Evolutionary conservation across 75 land plant genomes (phyloP), one percentile per base, ranked within the genome.

Genomic region (Selaginella tamariscina): DNA sequence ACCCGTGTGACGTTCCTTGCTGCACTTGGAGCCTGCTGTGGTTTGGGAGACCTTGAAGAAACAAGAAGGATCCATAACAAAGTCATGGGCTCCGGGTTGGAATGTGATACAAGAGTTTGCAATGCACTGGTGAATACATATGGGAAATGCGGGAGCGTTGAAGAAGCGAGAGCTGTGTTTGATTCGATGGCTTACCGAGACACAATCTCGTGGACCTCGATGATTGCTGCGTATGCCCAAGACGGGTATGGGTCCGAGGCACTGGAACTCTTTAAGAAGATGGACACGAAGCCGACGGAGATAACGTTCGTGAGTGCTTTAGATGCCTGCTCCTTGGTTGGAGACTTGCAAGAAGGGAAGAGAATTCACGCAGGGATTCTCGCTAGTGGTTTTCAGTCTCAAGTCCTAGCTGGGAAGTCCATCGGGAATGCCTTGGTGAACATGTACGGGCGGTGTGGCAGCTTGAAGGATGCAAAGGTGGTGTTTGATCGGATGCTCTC

Each of bases 71-170:
- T 79, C 56, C 86, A 86, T 70, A n/a, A 69, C 30, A 74, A 64
- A 11, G 57, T 81, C 1, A 30, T 77, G 30, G 78, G 72, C 49
- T 64, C 33, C 68, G 72, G 71, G 24, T 31, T 79, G 15, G 70
- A 74, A 8, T 31, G 18, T 26, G 66, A 73, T 81, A 44, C 22
- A 8, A 83, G 65, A 68, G 64, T 86, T 24, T 67, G 64, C 0
- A 79, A 76, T 54, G 57, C 83, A 0, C 55, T 81, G 0, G 66
- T 86, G 2, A 83, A 79, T 28, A 81, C 81, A 83, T 85, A 85
- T 72, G 86, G 81, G 1, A 85, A 78, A 75, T 85, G 85, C 74
- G 81, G 83, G 56, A 23, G 65, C 11, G 1, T 81, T 9, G 30
- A 30, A 29, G 69, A 32, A 56, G 79, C 82, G 8, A 29, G 56